These are phyloP conservation scores for Aspergillus melleus DNA, from an alignment of 2,329 filamentous ascomycete species.

Conservation along the genomic window DNA sequence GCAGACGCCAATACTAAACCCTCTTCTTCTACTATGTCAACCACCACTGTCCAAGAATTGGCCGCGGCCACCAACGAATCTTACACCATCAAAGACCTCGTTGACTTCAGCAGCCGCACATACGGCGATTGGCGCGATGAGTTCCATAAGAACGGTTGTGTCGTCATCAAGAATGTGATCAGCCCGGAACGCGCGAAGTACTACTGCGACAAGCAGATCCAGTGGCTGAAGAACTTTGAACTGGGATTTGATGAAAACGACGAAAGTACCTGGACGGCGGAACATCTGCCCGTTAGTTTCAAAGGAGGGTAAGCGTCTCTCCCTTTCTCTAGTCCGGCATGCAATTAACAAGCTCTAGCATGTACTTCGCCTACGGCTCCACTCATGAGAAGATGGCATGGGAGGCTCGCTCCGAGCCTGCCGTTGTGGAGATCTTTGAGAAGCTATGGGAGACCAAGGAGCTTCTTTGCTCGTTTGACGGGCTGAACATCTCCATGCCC, in stretches of 20 bases:
- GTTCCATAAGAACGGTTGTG: slow-evolving; percentile 44
- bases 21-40: not conserved
- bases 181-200: slow-evolving; percentile 39
- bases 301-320: slow-evolving; percentile 47
- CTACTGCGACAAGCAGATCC: slow-evolving; percentile 42
- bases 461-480: slow-evolving; percentile 22
- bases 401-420: slow-evolving; percentile 46
- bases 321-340: not conserved
- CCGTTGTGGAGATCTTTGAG: slow-evolving; percentile 42
- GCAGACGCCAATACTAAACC: too few relatives aligned
- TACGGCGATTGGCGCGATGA: slow-evolving; percentile 45
- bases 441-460: slow-evolving; percentile 41
- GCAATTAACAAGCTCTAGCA: slow-evolving; percentile 4
- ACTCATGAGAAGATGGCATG: slow-evolving; percentile 48
- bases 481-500: slow-evolving; percentile 45
- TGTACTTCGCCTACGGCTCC: slow-evolving; percentile 33
- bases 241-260: slow-evolving; percentile 43
- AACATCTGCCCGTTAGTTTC: slow-evolving; percentile 45
- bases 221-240: slow-evolving; percentile 46
- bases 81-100: slow-evolving; percentile 10
- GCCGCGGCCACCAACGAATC: slow-evolving; percentile 11
- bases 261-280: slow-evolving; percentile 43
- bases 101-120: slow-evolving; percentile 12
- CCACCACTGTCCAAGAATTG: slow-evolving; percentile 9
- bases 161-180: slow-evolving; percentile 44